Conservation (phyloP, 116 monocot genomes). For the Zostera marina region DNA sequence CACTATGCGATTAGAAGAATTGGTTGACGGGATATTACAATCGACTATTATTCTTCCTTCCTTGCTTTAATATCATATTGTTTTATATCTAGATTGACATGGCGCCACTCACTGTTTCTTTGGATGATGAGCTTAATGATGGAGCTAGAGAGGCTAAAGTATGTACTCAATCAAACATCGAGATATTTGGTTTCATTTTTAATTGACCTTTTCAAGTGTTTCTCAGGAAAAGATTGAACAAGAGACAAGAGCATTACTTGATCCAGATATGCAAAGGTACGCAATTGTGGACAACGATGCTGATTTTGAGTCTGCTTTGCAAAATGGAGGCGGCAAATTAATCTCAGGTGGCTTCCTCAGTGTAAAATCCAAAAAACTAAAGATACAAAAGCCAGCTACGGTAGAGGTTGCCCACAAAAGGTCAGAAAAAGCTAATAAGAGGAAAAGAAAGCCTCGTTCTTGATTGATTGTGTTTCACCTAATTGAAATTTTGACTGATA, state of each 20-base stretch:
- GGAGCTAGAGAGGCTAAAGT: constrained; percentile 65
- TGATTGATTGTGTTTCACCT: too few relatives aligned
- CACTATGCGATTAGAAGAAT: too few relatives aligned
- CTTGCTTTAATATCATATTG: not conserved
- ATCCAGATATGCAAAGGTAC: constrained; percentile 46
- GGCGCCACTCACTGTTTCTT: constrained; percentile 37
- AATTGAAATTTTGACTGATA: too few relatives aligned
- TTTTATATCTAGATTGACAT: not conserved
- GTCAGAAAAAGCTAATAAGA: too few relatives aligned
- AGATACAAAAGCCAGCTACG: constrained; percentile 9
- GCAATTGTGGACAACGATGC: constrained; percentile 33
- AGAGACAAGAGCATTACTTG: constrained; percentile 15
- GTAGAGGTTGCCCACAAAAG: not conserved
- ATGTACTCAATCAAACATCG: not conserved
- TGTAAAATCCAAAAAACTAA: constrained; percentile 40
- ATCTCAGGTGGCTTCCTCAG: constrained; percentile 59
- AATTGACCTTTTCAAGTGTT: not conserved
- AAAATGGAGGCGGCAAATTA: constrained; percentile 29
- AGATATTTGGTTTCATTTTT: not conserved
- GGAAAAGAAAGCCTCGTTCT: too few relatives aligned
- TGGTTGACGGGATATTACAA: too few relatives aligned
- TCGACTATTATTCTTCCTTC: not conserved
- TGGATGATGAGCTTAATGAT: constrained; percentile 77
- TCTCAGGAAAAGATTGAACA: constrained; percentile 50
- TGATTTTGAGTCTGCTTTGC: constrained; percentile 46